Conservation (phyloP, 2,329 filamentous ascomycete species). For the Zymoseptoria crescenta region DNA sequence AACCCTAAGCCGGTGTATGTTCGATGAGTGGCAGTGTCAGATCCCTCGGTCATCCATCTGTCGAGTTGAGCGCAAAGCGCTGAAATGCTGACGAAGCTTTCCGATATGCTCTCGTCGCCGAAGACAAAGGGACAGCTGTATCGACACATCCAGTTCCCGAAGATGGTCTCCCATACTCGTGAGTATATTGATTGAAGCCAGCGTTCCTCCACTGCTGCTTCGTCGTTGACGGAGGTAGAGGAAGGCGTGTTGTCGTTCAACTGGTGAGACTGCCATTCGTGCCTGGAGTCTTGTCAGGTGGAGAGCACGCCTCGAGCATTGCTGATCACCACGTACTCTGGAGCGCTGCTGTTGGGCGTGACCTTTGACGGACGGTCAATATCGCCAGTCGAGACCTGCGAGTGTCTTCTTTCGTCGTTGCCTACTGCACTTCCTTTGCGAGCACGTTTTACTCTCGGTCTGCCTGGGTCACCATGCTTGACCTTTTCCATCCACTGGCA, state of each 20-base stretch:
- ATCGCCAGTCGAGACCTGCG: neutral
- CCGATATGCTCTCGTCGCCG: constrained; percentile 8
- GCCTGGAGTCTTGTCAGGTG: neutral
- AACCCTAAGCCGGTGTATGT: neutral
- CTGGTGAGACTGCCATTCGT: neutral
- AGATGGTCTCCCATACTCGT: constrained; percentile 3
- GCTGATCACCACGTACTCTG: too few species aligned
- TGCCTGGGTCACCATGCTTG: neutral
- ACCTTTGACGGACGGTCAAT: neutral
- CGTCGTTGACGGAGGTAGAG: neutral
- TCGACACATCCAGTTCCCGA: constrained; percentile 7
- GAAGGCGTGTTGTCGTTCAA: neutral
- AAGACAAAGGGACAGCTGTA: constrained; percentile 8
- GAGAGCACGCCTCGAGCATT: neutral
- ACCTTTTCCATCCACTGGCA: neutral
- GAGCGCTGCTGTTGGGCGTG: neutral
- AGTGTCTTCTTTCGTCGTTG: neutral
- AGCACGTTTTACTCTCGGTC: neutral
- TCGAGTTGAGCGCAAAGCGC: constrained; percentile 7
- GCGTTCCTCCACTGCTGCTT: neutral
- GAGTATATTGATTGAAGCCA: neutral
- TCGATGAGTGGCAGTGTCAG: neutral
- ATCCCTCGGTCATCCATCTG: constrained; percentile 4
- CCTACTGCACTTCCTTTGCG: neutral
- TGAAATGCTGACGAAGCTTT: constrained; percentile 6